A percentile compares a stretch with the other conserved stretches of the same genome.
Evolutionary conservation across 805 yeast species (phyloP).

Genomic region (Ogataea chonburiensis): DNA sequence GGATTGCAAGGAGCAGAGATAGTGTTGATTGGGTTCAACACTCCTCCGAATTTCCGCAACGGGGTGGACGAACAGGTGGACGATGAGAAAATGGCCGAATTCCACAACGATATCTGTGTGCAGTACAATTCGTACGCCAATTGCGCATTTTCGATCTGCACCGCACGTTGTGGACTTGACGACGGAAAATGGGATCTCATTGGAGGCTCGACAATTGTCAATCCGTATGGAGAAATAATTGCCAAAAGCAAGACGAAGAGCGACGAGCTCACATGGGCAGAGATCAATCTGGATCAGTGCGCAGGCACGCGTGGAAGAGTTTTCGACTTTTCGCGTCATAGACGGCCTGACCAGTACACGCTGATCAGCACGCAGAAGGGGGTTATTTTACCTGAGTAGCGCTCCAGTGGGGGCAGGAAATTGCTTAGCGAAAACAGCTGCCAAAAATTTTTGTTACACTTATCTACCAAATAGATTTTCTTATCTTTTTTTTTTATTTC

Average conservation of each 20-base stretch:
- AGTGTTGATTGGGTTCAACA: constrained; percentile 35
- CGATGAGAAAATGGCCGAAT: constrained; percentile 5
- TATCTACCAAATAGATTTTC: too few relatives aligned
- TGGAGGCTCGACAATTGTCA: constrained; percentile 13
- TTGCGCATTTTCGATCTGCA: constrained; percentile 9
- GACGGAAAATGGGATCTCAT: constrained; percentile 13
- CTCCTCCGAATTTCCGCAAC: constrained; percentile 25
- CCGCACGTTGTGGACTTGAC: constrained; percentile 13
- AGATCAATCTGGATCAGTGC: constrained; percentile 10
- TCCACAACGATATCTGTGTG: constrained; percentile 11
- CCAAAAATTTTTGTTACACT: too few relatives aligned
- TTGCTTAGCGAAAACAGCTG: too few relatives aligned
- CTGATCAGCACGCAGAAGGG: constrained; percentile 8
- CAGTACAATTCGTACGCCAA: constrained; percentile 15
- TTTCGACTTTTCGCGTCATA: constrained; percentile 12
- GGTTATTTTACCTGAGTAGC: constrained; percentile 2
- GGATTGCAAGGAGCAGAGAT: constrained; percentile 39
- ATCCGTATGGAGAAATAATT: constrained; percentile 9
- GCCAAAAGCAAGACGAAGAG: constrained; percentile 12
- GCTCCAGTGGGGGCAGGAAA: too few relatives aligned
- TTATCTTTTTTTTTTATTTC: not conserved
- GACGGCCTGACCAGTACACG: constrained; percentile 10
- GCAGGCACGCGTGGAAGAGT: constrained; percentile 9
- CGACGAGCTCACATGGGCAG: constrained; percentile 13
- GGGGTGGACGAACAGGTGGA: constrained; percentile 4